Evolutionary conservation across 108 stramenopile species (phyloP).

Genomic region (Asterionellopsis glacialis): DNA sequence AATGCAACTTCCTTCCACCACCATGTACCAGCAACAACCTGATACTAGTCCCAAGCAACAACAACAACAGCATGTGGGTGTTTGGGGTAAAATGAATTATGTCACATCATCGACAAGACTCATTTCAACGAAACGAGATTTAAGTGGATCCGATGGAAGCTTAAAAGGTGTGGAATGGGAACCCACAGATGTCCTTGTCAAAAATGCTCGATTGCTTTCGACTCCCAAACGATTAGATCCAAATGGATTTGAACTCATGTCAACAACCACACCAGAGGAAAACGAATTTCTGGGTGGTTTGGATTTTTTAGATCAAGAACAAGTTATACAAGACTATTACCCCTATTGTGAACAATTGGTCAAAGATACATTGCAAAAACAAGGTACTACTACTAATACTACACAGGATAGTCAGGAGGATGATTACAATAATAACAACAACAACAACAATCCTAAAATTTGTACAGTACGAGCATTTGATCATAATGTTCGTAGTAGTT

Average conservation of each 20-base stretch:
- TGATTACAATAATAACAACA: constrained; percentile 2
- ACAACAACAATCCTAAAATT: not conserved
- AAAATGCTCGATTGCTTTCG: constrained; percentile 24
- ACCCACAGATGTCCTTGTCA: constrained; percentile 19
- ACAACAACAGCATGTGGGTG: not conserved
- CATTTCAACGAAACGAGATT: constrained; percentile 23
- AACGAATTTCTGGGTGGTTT: constrained; percentile 7
- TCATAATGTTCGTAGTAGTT: constrained; percentile 48
- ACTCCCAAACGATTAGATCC: constrained; percentile 10
- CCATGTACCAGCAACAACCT: no score
- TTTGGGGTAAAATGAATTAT: constrained; percentile 43
- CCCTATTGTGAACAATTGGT: constrained; percentile 40
- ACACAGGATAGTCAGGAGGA: not conserved
- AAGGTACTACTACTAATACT: no score
- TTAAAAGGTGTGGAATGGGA: constrained; percentile 41
- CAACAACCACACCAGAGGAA: constrained; percentile 1
- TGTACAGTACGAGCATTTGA: constrained; percentile 41
- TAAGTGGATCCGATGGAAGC: constrained; percentile 28
- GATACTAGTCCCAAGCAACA: no score
- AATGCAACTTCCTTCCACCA: no score
- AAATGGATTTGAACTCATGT: constrained; percentile 41
- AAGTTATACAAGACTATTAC: constrained; percentile 48
- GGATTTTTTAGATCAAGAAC: constrained; percentile 37
- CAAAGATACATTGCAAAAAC: not conserved
- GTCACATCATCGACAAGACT: constrained; percentile 35